Base-by-base conservation (phyloP, 805 yeast genomes). In the Spathaspora girioi region DNA sequence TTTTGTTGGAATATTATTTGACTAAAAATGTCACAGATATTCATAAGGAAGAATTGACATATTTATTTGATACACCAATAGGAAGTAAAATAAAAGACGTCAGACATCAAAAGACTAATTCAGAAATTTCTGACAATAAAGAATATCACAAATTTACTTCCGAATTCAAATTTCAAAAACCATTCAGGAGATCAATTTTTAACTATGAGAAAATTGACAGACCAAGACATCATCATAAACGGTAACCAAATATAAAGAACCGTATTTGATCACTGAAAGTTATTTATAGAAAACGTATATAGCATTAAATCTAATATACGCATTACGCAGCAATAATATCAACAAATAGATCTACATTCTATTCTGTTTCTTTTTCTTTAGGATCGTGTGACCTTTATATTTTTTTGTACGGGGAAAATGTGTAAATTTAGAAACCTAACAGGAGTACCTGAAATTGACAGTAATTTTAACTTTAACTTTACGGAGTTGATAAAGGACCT, bases 201-300 rank as follows among this genome's bases (percentile, higher is more conserved):
- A 62, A 61, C 45, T 65, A 62, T 50, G 69, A 65, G 50, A 51
- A 53, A 45, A 60, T 65, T 31, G 68, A 64, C 46, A 54, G 62
- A 48, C 63, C 64, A 20, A 55, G 49, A 15, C 64, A 62, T 48
- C 63, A 61, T 42, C 40, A n/a, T 11, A n/a, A 35, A n/a, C 14
- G 14, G 40, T 14, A 23, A 23, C n/a, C n/a, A n/a, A n/a, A n/a
- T n/a, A n/a, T n/a, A n/a, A n/a, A n/a, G n/a, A n/a, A n/a, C n/a
- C n/a, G n/a, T n/a, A n/a, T n/a, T 31, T 5, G n/a, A 5, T 5
- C n/a, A 4, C 35, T 3, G 4, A 8, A 14, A 31, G 35, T 31
- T 31, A 31, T 31, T 31, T 31, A 31, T 31, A 31, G 35, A 31
- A 31, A 23, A 23, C 3, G 6, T 23, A 23, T 6, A 23, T 23